phyloP scores from a whole-genome alignment of 75 land plant genomes.

The Cryptomeria japonica region DNA sequence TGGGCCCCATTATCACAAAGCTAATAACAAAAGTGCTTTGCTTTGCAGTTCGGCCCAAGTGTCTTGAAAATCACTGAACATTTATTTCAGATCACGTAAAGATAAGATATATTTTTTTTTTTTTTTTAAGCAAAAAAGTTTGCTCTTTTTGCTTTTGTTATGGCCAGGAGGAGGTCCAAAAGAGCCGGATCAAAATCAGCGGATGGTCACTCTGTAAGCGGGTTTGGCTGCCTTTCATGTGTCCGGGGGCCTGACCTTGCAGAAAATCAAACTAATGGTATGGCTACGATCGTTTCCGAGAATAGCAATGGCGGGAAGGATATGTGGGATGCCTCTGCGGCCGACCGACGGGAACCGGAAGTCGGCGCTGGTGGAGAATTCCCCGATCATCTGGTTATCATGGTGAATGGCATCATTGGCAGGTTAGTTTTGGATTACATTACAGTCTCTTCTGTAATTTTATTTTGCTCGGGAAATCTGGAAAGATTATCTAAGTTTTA shows the following conservation, averaged over 20 bases:
- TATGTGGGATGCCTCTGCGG: not conserved
- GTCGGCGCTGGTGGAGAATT: slow-evolving; percentile 5
- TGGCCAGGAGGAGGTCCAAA: no score
- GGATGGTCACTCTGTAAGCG: not conserved
- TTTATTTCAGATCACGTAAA: no score
- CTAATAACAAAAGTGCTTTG: no score
- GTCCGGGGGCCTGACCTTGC: not conserved
- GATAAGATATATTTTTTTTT: no score
- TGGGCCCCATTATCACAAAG: no score
- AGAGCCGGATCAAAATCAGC: no score
- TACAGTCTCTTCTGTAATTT: not conserved
- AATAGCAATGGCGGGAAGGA: not conserved
- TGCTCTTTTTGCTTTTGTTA: no score
- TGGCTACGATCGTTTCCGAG: not conserved
- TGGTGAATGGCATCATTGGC: slow-evolving; percentile 92
- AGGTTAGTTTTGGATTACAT: slow-evolving; percentile 38
- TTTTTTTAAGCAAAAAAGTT: no score
- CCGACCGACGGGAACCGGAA: not conserved
- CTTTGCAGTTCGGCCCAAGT: no score
- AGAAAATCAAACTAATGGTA: not conserved
- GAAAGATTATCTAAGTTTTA: not conserved
- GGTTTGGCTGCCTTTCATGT: not conserved
- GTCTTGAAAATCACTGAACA: no score
- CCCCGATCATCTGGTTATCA: slow-evolving; percentile 71
- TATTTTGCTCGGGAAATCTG: not conserved